phyloP scores from a whole-genome alignment of 208 protist genomes.

The Acanthamoeba castellanii region DNA sequence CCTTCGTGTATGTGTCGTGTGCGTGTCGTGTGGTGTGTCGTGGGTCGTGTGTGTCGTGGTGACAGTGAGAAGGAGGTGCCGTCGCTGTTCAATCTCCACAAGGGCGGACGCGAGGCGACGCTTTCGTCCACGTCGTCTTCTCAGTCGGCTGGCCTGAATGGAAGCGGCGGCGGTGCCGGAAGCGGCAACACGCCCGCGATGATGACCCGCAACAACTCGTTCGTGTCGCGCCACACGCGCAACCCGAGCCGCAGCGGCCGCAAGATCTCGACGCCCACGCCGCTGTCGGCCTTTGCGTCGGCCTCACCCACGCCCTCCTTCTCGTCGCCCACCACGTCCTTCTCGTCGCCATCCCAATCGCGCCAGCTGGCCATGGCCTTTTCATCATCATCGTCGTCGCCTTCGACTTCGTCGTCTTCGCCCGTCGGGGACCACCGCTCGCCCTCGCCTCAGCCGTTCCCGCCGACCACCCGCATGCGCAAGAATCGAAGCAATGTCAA shows the following conservation, averaged over 20 bases:
- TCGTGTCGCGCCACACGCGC: conserved; percentile 10
- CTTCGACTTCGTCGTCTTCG: background rate
- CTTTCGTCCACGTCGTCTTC: background rate
- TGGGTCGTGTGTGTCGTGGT: background rate
- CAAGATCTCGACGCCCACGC: background rate
- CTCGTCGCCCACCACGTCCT: background rate
- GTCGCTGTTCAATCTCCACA: conserved; percentile 4
- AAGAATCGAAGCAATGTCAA: conserved; percentile 30
- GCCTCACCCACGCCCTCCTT: conserved; percentile 8
- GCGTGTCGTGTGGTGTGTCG: background rate
- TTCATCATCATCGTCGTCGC: background rate
- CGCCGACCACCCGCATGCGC: background rate
- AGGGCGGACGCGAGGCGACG: background rate
- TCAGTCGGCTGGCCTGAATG: background rate
- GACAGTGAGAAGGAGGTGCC: conserved; percentile 38
- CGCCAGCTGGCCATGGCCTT: background rate
- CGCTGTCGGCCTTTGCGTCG: conserved; percentile 1
- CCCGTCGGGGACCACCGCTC: background rate
- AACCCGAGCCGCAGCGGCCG: conserved; percentile 38
- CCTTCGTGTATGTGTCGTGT: too few species aligned
- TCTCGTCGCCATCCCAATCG: conserved; percentile 1
- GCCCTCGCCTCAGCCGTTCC: background rate
- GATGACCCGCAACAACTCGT: conserved; percentile 16
- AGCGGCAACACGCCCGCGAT: background rate
- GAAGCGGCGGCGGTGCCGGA: background rate